A percentile compares a stretch with the other conserved stretches of the same genome.
phyloP scores from a whole-genome alignment of 140 eudicot genomes.

The Cichorium intybus region DNA sequence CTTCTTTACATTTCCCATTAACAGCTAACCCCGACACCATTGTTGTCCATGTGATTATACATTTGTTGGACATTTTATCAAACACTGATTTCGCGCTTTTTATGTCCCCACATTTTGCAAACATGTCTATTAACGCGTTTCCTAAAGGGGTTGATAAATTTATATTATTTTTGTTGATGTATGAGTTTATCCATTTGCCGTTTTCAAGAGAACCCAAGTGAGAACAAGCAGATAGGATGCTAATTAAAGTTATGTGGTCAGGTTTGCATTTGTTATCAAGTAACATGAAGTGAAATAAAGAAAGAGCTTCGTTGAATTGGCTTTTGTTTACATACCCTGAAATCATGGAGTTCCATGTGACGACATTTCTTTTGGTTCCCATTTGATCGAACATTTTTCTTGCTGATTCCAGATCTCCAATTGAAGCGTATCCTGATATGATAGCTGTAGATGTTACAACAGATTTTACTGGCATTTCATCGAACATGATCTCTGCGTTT shows the following conservation, averaged over 20 bases:
- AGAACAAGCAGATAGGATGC: conserved; percentile 52
- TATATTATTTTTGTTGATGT: conserved; percentile 43
- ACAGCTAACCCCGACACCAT: conserved; percentile 54
- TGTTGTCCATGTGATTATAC: conserved; percentile 69
- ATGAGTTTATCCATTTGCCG: conserved; percentile 58
- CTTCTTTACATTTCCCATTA: conserved; percentile 55
- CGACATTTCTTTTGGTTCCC: conserved; percentile 42
- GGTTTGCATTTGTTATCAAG: conserved; percentile 54
- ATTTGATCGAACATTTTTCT: conserved; percentile 48
- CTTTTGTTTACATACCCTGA: conserved; percentile 45
- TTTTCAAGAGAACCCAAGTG: conserved; percentile 61
- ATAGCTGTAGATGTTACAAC: conserved; percentile 57
- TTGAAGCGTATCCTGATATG: conserved; percentile 46
- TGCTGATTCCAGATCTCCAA: conserved; percentile 47
- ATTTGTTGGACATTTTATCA: conserved; percentile 32
- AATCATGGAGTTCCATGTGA: conserved; percentile 73
- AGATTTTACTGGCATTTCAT: conserved; percentile 50
- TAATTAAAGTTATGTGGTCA: conserved; percentile 42
- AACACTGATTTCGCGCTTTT: conserved; percentile 42
- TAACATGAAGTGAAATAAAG: conserved; percentile 45
- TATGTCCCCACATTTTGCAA: conserved; percentile 67
- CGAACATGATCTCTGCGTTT: conserved; percentile 39
- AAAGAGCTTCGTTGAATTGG: conserved; percentile 52
- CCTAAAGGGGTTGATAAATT: conserved; percentile 47
- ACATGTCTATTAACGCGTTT: conserved; percentile 64